These are phyloP conservation scores for Daldinia concentrica DNA, from an alignment of 495 filamentous ascomycete species.

Conservation along the genomic window DNA sequence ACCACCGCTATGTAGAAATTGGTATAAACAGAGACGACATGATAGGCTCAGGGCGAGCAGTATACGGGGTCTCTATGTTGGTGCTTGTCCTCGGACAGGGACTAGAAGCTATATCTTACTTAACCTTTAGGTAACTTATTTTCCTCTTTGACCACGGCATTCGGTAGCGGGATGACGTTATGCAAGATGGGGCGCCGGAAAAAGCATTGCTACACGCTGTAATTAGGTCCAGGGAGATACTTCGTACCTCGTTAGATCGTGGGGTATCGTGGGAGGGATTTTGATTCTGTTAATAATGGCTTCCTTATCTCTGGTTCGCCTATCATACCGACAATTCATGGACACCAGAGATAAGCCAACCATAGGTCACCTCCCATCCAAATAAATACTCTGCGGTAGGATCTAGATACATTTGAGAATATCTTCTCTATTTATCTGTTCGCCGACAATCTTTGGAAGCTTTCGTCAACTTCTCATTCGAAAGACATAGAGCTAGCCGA, in stretches of 20 bases:
- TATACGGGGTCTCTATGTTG: slow-evolving; percentile 11
- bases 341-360: slow-evolving; percentile 44
- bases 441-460: slow-evolving; percentile 9
- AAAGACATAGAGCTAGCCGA: slow-evolving; percentile 1
- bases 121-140: slow-evolving; percentile 43
- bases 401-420: slow-evolving; percentile 22
- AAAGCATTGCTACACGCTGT: slow-evolving; percentile 25
- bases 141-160: slow-evolving; percentile 26
- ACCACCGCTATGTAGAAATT: slow-evolving; percentile 5
- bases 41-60: slow-evolving; percentile 19
- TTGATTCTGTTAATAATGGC: slow-evolving; percentile 44
- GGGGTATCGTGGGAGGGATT: slow-evolving; percentile 43
- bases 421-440: slow-evolving; percentile 21
- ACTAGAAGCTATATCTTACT: slow-evolving; percentile 37
- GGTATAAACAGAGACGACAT: slow-evolving; percentile 1
- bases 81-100: slow-evolving; percentile 19
- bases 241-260: slow-evolving; percentile 39
- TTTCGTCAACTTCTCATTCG: slow-evolving; percentile 2
- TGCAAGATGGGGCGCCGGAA: slow-evolving; percentile 28
- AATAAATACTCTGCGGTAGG: slow-evolving; percentile 35
- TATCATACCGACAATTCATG: slow-evolving; percentile 39
- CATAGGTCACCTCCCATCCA: slow-evolving; percentile 35
- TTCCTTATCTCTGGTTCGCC: slow-evolving; percentile 43
- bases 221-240: slow-evolving; percentile 36
- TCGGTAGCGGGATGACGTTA: slow-evolving; percentile 39